These are phyloP conservation scores for Kluyveromyces dobzhanskii DNA, from an alignment of 805 yeast genomes.

Conservation along the genomic window DNA sequence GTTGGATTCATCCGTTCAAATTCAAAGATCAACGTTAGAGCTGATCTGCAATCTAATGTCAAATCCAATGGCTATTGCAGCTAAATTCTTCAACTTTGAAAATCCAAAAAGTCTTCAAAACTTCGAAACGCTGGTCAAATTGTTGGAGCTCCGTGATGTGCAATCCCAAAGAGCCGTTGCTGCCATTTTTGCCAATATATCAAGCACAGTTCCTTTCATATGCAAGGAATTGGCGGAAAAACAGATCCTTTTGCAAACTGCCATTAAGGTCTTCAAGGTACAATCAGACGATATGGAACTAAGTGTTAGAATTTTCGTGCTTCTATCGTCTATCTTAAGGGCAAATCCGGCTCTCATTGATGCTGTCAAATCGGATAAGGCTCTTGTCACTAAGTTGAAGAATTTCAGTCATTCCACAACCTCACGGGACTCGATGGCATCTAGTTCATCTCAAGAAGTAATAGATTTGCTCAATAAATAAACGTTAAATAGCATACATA, in stretches of 20 bases:
- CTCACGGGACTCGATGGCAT: too few relatives aligned
- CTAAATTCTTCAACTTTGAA: conserved; percentile 49
- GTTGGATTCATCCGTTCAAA: conserved; percentile 36
- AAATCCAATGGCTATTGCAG: conserved; percentile 33
- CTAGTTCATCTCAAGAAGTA: too few relatives aligned
- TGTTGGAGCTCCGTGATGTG: conserved; percentile 32
- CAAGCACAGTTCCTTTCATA: conserved; percentile 29
- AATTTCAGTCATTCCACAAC: background rate
- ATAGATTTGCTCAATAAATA: too few relatives aligned
- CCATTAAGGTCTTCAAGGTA: conserved; percentile 17
- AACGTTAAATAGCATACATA: too few relatives aligned
- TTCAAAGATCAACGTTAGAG: conserved; percentile 58
- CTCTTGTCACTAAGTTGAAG: background rate
- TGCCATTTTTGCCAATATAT: conserved; percentile 30
- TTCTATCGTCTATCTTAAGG: conserved; percentile 20
- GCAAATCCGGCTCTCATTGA: background rate
- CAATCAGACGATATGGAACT: conserved; percentile 26
- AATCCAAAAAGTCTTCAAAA: conserved; percentile 30
- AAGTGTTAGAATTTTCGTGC: conserved; percentile 27
- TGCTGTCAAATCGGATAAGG: background rate
- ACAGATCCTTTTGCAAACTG: conserved; percentile 19
- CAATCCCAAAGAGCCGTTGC: conserved; percentile 37
- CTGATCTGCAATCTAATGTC: conserved; percentile 52
- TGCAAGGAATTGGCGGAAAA: conserved; percentile 25
- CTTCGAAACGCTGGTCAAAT: conserved; percentile 35